These are phyloP conservation scores for Ganoderma resinaceum DNA, from an alignment of 1,284 basidiomycete species.

Conservation along the genomic window DNA sequence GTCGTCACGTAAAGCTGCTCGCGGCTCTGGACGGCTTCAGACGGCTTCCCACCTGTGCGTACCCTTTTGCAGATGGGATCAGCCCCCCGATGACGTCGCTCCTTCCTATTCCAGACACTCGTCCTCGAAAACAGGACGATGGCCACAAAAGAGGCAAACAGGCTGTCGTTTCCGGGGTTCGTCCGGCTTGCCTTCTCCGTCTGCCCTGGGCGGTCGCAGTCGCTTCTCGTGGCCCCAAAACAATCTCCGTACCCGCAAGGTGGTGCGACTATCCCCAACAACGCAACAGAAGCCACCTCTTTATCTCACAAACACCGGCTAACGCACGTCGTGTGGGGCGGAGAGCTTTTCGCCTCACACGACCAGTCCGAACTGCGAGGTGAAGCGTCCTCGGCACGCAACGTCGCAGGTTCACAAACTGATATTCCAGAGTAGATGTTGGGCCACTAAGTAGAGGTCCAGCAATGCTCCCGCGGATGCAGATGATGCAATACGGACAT, in stretches of 20 bases:
- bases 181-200: background rate
- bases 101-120: background rate
- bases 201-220: background rate
- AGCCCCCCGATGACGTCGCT: background rate
- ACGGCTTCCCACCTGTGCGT: conserved; percentile 1
- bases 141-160: conserved; percentile 1
- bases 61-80: conserved; percentile 2
- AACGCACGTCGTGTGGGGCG: background rate
- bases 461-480: background rate
- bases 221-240: conserved; percentile 1
- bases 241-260: background rate
- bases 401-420: too few relatives aligned
- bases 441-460: too few relatives aligned
- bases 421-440: too few relatives aligned
- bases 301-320: background rate
- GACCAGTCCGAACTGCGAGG: too few relatives aligned
- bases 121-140: background rate
- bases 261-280: background rate
- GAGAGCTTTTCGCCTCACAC: background rate
- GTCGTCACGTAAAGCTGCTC: background rate
- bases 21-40: background rate
- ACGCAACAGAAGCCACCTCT: background rate
- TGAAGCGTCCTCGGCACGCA: too few relatives aligned
- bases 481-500: background rate
- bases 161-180: background rate